Percentiles rank a stretch among this genome's conserved stretches.
Evolutionary conservation across 352 stramenopile genomes (phyloP).

Genomic region (Phytopythium delawarense): DNA sequence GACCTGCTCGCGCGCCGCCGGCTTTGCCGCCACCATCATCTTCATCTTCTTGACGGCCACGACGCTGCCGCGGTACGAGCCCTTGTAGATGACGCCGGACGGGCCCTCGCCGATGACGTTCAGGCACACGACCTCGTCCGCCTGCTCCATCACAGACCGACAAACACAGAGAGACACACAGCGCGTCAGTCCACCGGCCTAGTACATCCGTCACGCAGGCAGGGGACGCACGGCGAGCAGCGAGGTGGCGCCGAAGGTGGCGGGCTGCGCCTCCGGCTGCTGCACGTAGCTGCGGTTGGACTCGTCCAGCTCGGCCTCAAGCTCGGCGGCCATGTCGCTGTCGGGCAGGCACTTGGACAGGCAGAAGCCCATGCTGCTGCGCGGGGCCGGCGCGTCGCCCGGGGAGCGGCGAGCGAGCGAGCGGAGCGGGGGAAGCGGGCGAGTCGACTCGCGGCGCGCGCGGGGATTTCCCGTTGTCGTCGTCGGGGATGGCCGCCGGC

Average conservation of each 20-base stretch:
- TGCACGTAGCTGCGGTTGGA: slow-evolving; percentile 48
- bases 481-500: slow-evolving; percentile 1
- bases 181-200: background rate
- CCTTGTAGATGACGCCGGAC: slow-evolving; percentile 82
- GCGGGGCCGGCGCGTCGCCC: background rate
- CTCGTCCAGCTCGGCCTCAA: slow-evolving; percentile 82
- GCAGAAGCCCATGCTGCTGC: slow-evolving; percentile 71
- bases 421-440: too few species aligned
- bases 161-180: background rate
- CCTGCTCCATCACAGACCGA: slow-evolving; percentile 18
- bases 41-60: slow-evolving; percentile 88
- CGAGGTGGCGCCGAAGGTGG: slow-evolving; percentile 68
- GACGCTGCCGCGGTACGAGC: slow-evolving; percentile 77
- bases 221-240: slow-evolving; percentile 54
- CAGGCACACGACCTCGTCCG: slow-evolving; percentile 80
- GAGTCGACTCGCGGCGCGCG: too few species aligned
- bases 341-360: slow-evolving; percentile 81
- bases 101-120: slow-evolving; percentile 77
- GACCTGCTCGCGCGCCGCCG: slow-evolving; percentile 60
- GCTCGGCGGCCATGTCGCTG: slow-evolving; percentile 79
- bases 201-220: background rate
- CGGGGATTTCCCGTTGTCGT: background rate
- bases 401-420: background rate
- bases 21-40: slow-evolving; percentile 63
- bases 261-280: slow-evolving; percentile 30